Percentiles rank a stretch among this genome's conserved stretches.
These are phyloP conservation scores for Pseudotsuga menziesii DNA, from an alignment of 75 land plant genomes.

Conservation along the genomic window DNA sequence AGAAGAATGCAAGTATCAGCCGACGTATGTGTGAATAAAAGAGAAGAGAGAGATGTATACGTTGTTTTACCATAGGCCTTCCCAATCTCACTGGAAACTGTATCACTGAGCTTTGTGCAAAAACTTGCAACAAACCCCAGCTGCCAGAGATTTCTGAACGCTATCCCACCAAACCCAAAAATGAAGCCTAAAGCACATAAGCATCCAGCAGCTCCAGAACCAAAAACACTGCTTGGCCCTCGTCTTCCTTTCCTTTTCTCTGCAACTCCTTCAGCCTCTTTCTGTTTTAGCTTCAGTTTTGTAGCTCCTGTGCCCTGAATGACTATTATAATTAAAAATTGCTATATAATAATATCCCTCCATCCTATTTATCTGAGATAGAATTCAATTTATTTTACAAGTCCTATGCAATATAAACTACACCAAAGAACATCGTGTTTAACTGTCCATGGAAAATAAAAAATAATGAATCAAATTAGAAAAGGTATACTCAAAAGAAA, in stretches of 20 bases:
- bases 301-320: conserved; percentile 83
- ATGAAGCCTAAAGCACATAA: conserved; percentile 72
- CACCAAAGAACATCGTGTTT: not conserved
- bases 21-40: not conserved
- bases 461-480: not conserved
- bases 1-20: not conserved
- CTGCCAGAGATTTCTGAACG: conserved; percentile 54
- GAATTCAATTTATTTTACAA: not conserved
- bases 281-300: conserved; percentile 81
- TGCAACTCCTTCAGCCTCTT: conserved; percentile 85
- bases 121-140: conserved; percentile 95
- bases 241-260: conserved; percentile 89
- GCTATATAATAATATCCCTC: not conserved
- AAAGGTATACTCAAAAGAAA: not conserved
- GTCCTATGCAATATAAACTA: not conserved
- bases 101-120: conserved; percentile 93
- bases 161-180: conserved; percentile 50
- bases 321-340: conserved; percentile 6
- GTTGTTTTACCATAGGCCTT: conserved; percentile 95
- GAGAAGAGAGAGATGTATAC: conserved; percentile 29
- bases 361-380: not conserved
- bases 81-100: conserved; percentile 95
- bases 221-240: conserved; percentile 95
- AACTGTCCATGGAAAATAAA: not conserved
- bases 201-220: conserved; percentile 88